Evolutionary conservation across 2,329 filamentous ascomycete species (phyloP), one percentile per base, ranked within the genome.

Genomic region (Botrytis squamosa): DNA sequence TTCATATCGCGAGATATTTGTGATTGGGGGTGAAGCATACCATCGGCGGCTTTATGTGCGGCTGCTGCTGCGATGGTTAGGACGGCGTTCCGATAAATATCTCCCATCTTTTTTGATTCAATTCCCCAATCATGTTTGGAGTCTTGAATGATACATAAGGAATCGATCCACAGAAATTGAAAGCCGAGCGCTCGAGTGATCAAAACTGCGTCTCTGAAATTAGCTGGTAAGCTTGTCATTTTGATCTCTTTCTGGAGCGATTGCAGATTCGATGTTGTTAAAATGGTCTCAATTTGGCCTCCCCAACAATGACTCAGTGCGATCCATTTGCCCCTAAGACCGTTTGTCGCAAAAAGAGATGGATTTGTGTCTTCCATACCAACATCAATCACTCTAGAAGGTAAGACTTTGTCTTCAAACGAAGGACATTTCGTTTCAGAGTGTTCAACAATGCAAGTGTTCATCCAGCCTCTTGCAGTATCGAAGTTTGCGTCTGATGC

Each of bases 1-100:
- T 25, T 38, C 9, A 25, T 14, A 0, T 7, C 0, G 9, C 5
- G 20, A 36, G 4, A 7, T 38, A 0, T 12, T 22, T 3, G 18
- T 3, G 20, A 12, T 12, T 0, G 0, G 8, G 29, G 3, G 57
- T 38, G 33, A 60, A 60, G 33, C 1, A 60, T 60, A 22, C 57
- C 33, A 22, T 60, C 57, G 20, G 57, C 20, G 2, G 57, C 57
- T 60, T 38, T 38, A 14, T 38, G 1, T 38, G 33, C 33, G 3
- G 57, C 57, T 60, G 33, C 57, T 60, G 57, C 57, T 25, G 2
- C 33, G 57, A 60, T 38, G 1, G 33, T 38, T 25, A 60, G 33
- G 33, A 4, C 57, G 0, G 18, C 7, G 2, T 60, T 60, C 0
- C 20, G 57, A 60, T 60, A 60, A 25, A 12, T 25, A 0, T 25